Percentiles rank a stretch among this genome's conserved stretches.
These are phyloP conservation scores for Candida gorgasii DNA, from an alignment of 805 yeast species.

Conservation along the genomic window DNA sequence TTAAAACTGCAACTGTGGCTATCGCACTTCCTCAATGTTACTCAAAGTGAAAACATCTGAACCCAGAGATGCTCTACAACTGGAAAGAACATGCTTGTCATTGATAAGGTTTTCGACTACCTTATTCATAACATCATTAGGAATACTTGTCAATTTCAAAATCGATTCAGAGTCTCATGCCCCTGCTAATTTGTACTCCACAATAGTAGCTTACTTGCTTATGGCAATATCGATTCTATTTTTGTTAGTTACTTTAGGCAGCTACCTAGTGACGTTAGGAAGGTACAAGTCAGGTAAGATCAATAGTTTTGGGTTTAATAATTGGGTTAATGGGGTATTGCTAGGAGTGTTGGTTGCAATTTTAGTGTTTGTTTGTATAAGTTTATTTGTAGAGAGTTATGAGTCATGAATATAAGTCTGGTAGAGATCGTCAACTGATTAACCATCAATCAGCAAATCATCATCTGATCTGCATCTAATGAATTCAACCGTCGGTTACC, in stretches of 20 bases:
- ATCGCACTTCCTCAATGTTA: too few relatives aligned
- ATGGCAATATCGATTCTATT: constrained; percentile 39
- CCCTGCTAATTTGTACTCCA: constrained; percentile 21
- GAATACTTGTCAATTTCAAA: constrained; percentile 46
- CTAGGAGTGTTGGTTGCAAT: constrained; percentile 11
- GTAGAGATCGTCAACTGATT: too few relatives aligned
- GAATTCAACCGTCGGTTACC: too few relatives aligned
- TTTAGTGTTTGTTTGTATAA: constrained; percentile 11
- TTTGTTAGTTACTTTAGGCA: constrained; percentile 38
- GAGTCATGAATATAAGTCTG: background rate
- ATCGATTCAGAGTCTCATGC: constrained; percentile 30
- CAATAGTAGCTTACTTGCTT: constrained; percentile 36
- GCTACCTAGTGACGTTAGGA: constrained; percentile 46
- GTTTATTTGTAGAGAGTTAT: constrained; percentile 14
- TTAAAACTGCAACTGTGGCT: too few relatives aligned
- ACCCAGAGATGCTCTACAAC: constrained; percentile 56
- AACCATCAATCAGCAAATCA: too few relatives aligned
- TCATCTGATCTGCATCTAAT: too few relatives aligned
- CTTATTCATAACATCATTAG: constrained; percentile 47
- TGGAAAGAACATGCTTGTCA: constrained; percentile 52
- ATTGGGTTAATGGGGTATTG: constrained; percentile 12
- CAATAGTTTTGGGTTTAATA: constrained; percentile 29
- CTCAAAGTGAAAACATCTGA: constrained; percentile 42
- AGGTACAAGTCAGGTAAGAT: constrained; percentile 45
- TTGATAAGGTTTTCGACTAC: constrained; percentile 50